phyloP scores from a whole-genome alignment of 805 yeast species.

The Myxozyma mucilagina region DNA sequence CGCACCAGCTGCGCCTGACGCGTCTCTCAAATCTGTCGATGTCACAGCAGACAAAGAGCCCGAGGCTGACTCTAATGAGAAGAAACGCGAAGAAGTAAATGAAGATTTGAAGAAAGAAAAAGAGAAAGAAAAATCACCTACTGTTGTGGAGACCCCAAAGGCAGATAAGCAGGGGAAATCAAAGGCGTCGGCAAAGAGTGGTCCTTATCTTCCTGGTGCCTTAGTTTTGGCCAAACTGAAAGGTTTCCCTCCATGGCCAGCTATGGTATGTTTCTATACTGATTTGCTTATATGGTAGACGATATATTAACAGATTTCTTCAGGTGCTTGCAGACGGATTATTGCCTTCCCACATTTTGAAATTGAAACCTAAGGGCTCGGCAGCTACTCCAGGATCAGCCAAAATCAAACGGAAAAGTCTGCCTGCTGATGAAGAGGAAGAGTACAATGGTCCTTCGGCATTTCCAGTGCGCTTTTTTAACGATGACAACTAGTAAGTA shows the following conservation, averaged over 20 bases:
- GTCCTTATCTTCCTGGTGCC: conserved; percentile 48
- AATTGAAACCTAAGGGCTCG: conserved; percentile 49
- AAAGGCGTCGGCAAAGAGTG: not conserved
- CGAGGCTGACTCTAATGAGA: not conserved
- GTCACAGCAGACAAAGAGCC: not conserved
- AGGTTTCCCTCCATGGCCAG: conserved; percentile 92
- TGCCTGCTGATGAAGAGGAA: conserved; percentile 10
- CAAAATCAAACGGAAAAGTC: conserved; percentile 31
- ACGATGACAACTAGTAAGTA: conserved; percentile 60
- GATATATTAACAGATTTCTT: not conserved
- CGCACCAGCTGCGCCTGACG: conserved; percentile 7
- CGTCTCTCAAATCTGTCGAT: conserved; percentile 5
- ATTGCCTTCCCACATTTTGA: conserved; percentile 33
- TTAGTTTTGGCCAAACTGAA: conserved; percentile 77
- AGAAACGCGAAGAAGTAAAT: not conserved
- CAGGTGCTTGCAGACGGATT: conserved; percentile 34
- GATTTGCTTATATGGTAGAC: not conserved
- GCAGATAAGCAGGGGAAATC: not conserved
- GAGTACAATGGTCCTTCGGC: conserved; percentile 13
- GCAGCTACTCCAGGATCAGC: conserved; percentile 37
- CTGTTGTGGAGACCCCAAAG: not conserved
- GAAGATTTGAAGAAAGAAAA: not conserved
- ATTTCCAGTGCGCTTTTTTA: conserved; percentile 65
- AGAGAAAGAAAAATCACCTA: not conserved
- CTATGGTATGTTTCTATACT: conserved; percentile 51